Evolutionary conservation across 352 stramenopile species (phyloP), one percentile per base, ranked within the genome.

Genomic region (Phytophthora brassicae): DNA sequence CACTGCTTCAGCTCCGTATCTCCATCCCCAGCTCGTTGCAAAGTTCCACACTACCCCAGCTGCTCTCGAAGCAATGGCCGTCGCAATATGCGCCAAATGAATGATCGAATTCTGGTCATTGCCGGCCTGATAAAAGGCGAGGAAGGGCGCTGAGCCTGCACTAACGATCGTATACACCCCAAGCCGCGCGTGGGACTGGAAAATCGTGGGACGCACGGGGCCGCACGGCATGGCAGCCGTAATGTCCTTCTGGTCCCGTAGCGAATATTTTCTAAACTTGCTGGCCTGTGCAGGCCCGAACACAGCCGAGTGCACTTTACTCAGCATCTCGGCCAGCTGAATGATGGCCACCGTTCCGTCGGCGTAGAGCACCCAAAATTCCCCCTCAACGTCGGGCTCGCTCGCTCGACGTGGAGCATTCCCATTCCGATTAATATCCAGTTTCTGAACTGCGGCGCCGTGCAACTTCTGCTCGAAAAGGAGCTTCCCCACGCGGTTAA

Each of bases 81-180:
- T 91, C 8, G 86, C 86, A 56, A 95, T 90, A 60, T 95, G 86
- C 6, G 86, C 86, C 53, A 95, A 75, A 38, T 92, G 86, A 47
- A 95, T 90, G 56, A 93, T 90, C 29, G 86, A 95, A 43, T 91
- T 93, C 47, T 92, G 84, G 52, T 95, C 86, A 26, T 90, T 90
- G 2, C 84, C 86, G 5, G 86, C 86, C 29, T 92, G 86, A 46
- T 93, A 93, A 42, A 95, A 95, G 9, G 82, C 78, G 8, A 95
- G 56, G 47, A 93, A 91, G 0, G 86, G 86, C 17, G 74, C 70
- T 0, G 76, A 77, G 0, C 86, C 86, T 19, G 83, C 79, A 26
- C 77, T 90, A 6, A 95, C 61, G 46, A 92, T 76, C 13, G 82
- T 91, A 33, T 87, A 86, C 2, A 92, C 68, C 1, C 86, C 84